These are phyloP conservation scores for Salicornia ramosissima DNA, from an alignment of 148 eudicot species.

Conservation along the genomic window DNA sequence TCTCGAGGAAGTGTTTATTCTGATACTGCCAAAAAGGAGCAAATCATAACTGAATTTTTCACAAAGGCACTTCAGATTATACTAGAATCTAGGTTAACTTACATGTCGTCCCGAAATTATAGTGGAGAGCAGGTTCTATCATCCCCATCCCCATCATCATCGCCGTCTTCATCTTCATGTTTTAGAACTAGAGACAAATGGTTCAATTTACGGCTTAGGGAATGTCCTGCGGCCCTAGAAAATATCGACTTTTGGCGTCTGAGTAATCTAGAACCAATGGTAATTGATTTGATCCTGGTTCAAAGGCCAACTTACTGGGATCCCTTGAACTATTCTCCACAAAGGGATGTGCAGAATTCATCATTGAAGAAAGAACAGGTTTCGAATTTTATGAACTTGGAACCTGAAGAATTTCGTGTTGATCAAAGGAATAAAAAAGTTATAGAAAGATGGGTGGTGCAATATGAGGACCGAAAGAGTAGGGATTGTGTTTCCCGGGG, in stretches of 20 bases:
- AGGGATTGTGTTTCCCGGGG: constrained; percentile 37
- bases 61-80: constrained; percentile 78
- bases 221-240: constrained; percentile 81
- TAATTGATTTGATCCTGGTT: constrained; percentile 70
- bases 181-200: constrained; percentile 76
- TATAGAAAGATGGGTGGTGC: constrained; percentile 94
- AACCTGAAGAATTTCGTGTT: constrained; percentile 42
- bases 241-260: constrained; percentile 81
- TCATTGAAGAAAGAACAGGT: constrained; percentile 41
- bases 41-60: constrained; percentile 78
- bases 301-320: constrained; percentile 44
- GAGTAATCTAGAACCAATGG: constrained; percentile 83
- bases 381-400: constrained; percentile 38
- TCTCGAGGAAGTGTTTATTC: constrained; percentile 54
- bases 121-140: constrained; percentile 69
- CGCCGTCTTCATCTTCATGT: constrained; percentile 79
- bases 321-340: constrained; percentile 41
- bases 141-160: constrained; percentile 79
- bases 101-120: constrained; percentile 68
- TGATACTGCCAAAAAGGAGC: constrained; percentile 79
- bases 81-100: constrained; percentile 77
- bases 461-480: constrained; percentile 58
- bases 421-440: constrained; percentile 50
- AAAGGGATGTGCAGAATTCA: constrained; percentile 30
- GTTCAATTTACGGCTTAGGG: constrained; percentile 83